Base-by-base conservation (phyloP, 208 protist genomes). In the Borovskyia barvae region DNA sequence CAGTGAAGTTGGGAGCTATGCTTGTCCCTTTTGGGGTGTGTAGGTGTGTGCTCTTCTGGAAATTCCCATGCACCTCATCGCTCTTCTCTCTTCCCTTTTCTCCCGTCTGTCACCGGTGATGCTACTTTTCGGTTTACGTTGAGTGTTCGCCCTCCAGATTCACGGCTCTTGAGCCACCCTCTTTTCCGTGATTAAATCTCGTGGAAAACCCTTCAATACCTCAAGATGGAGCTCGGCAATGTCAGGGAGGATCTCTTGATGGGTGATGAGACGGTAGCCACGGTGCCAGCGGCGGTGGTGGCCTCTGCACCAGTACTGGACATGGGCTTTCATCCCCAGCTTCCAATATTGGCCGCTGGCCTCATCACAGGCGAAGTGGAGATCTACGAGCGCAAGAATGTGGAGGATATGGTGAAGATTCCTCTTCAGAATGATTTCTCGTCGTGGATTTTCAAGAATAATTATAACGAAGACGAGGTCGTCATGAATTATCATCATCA, bases 281-380 rank as follows among this genome's bases (percentile, higher is more conserved):
- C 73, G 3, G 84, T 90, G 12, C 89, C 89, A 26, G 82, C 79
- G 17, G 77, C 83, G 3, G 55, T 92, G 46, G 55, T 85, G 12
- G 56, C 79, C 5, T 77, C 82, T 0, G 85, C 74, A 1, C 35
- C 78, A 5, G 85, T 93, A 48, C 53, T 93, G 14, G 85, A 92
- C 49, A 68, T 95, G 1, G 68, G 74, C 49, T 93, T 95, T 56
- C 89, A 95, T 52, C 89, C 89, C 0, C 41, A 20, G 5, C 71
- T 90, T 20, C 80, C 85, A 5, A 74, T 95, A 25, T 63, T 95
- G 35, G 85, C 85, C 19, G 73, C 68, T 1, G 89, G 89, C 14
- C 77, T 95, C 12, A 72, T 95, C 29, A 87, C 80, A 9, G 89
- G 89, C 12, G 85, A 90, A 49, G 65, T 95, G 19, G 85, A 92